Conservation (phyloP, 441 rosid genomes). For the Dalechampia spathulata region DNA sequence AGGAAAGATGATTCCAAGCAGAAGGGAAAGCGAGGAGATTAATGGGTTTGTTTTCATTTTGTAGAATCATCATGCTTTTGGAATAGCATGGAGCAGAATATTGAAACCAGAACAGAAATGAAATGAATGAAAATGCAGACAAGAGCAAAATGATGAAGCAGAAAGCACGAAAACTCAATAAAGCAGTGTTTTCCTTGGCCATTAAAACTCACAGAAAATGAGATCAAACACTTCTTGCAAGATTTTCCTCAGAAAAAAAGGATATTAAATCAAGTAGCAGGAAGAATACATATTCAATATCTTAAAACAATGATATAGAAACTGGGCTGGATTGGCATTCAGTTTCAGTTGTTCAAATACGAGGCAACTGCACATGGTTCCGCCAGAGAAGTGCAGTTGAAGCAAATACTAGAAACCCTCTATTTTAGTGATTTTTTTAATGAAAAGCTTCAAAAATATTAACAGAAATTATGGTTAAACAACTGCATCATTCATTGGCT, state of each 20-base stretch:
- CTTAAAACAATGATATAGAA: no score
- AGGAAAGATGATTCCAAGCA: slow-evolving; percentile 71
- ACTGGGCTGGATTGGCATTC: not conserved
- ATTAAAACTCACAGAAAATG: slow-evolving; percentile 16
- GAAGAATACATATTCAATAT: not conserved
- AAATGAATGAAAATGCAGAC: slow-evolving; percentile 46
- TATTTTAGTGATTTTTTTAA: not conserved
- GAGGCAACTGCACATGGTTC: slow-evolving; percentile 29
- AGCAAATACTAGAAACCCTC: slow-evolving; percentile 6
- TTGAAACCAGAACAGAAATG: slow-evolving; percentile 42
- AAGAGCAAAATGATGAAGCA: slow-evolving; percentile 34
- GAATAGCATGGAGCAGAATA: slow-evolving; percentile 37
- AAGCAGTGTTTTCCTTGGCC: slow-evolving; percentile 35
- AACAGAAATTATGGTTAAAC: slow-evolving; percentile 4
- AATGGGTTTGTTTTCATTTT: slow-evolving; percentile 29
- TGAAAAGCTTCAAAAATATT: not conserved
- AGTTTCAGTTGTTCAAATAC: not conserved
- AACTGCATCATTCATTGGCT: slow-evolving; percentile 17
- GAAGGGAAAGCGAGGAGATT: slow-evolving; percentile 50
- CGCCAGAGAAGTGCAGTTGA: not conserved
- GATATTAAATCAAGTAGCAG: not conserved
- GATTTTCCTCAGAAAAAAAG: not conserved
- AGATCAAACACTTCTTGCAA: slow-evolving; percentile 4
- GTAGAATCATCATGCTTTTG: slow-evolving; percentile 18
- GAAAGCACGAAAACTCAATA: slow-evolving; percentile 44